phyloP scores from a whole-genome alignment of 2,329 filamentous ascomycete genomes.

The Xylaria sp. region DNA sequence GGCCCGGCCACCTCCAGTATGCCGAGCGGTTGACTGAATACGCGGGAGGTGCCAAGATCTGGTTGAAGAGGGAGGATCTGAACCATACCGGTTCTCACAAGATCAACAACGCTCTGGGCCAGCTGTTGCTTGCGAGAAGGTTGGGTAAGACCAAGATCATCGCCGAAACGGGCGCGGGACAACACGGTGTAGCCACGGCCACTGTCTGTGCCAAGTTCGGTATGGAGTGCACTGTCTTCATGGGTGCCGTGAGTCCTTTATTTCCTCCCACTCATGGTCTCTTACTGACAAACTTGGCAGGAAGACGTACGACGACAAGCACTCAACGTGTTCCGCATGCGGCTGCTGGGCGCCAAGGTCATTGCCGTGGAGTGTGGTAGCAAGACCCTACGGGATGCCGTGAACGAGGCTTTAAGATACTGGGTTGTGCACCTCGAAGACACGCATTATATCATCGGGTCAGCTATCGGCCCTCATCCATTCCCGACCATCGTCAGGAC shows the following conservation, averaged over 20 bases:
- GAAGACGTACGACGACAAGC: constrained; percentile 97
- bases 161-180: constrained; percentile 95
- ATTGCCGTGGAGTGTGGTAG: constrained; percentile 92
- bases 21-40: constrained; percentile 89
- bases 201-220: constrained; percentile 98
- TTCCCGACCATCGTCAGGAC: constrained; percentile 98
- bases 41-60: constrained; percentile 93
- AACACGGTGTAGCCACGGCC: constrained; percentile 97
- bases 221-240: constrained; percentile 97
- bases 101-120: constrained; percentile 98
- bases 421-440: constrained; percentile 95
- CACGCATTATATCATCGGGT: constrained; percentile 98
- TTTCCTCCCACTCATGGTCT: background rate
- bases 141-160: constrained; percentile 98
- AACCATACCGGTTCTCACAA: constrained; percentile 99
- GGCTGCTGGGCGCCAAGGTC: constrained; percentile 91
- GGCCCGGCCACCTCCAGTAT: constrained; percentile 89
- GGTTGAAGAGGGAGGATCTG: constrained; percentile 96
- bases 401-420: constrained; percentile 93
- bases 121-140: constrained; percentile 84
- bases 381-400: constrained; percentile 83
- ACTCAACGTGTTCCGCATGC: constrained; percentile 98
- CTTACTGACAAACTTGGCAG: constrained; percentile 40
- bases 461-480: constrained; percentile 95
- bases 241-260: constrained; percentile 75